Evolutionary conservation across 192 early-diverging fungal species (phyloP).

Genomic region (Linnemannia elongata): DNA sequence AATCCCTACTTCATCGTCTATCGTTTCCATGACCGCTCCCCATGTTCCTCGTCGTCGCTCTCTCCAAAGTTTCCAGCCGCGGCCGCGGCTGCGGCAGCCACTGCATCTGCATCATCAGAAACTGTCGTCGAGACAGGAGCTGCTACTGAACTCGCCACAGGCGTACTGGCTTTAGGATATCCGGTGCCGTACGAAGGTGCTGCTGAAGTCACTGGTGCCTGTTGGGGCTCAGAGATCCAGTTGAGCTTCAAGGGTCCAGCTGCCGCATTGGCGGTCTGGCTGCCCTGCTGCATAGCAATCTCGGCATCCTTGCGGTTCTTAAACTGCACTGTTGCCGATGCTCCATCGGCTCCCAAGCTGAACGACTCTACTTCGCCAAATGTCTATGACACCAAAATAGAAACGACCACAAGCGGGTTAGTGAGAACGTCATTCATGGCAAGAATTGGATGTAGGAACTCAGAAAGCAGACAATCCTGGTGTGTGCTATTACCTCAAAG

Average conservation of each 20-base stretch:
- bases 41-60: constrained; percentile 56
- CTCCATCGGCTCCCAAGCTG: constrained; percentile 56
- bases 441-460: not conserved
- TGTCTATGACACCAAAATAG: constrained; percentile 34
- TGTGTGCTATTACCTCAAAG: constrained; percentile 70
- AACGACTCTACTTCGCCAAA: constrained; percentile 67
- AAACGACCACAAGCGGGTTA: not conserved
- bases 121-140: not conserved
- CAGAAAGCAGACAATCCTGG: not conserved
- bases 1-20: not conserved
- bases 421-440: not conserved
- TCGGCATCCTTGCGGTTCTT: constrained; percentile 71
- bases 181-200: not conserved
- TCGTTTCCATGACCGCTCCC: constrained; percentile 61
- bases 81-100: not conserved
- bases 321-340: constrained; percentile 65
- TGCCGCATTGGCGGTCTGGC: constrained; percentile 22
- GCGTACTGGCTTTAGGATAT: not conserved
- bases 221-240: constrained; percentile 36
- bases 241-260: constrained; percentile 36
- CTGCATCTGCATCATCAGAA: not conserved
- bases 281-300: constrained; percentile 56
- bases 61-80: constrained; percentile 10
- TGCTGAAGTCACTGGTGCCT: constrained; percentile 5
- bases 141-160: not conserved